Evolutionary conservation across 2,329 filamentous ascomycete species (phyloP).

Genomic region (Aspergillus tamarii): DNA sequence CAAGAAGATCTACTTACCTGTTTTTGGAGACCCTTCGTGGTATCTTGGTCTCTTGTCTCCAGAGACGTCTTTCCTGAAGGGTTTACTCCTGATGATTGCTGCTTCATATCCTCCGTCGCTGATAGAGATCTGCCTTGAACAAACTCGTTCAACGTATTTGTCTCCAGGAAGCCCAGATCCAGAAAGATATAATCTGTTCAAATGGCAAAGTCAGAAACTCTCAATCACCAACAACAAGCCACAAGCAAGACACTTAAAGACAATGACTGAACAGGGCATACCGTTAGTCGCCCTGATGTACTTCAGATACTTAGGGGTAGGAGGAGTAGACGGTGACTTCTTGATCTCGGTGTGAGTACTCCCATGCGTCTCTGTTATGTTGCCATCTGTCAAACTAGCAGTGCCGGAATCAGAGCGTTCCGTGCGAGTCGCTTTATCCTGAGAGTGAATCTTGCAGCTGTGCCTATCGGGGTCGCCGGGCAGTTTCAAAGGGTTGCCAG

Average conservation of each 20-base stretch:
- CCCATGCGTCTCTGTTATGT: not conserved
- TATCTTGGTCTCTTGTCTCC: not conserved
- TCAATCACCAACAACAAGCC: not conserved
- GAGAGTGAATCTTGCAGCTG: conserved; percentile 10
- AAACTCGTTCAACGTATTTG: not conserved
- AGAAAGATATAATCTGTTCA: conserved; percentile 18
- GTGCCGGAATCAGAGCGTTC: conserved; percentile 7
- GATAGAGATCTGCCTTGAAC: not conserved
- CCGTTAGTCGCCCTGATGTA: conserved; percentile 15
- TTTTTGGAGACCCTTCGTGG: conserved; percentile 10
- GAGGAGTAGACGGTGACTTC: not conserved
- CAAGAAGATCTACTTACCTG: conserved; percentile 11
- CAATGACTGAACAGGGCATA: not conserved
- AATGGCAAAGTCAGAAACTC: not conserved
- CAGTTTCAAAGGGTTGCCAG: conserved; percentile 3
- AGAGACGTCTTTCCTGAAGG: not conserved
- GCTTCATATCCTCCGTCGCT: not conserved
- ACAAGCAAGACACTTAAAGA: too few relatives aligned
- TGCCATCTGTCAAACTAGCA: conserved; percentile 4
- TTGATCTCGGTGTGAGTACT: conserved; percentile 4
- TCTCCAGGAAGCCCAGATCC: conserved; percentile 14
- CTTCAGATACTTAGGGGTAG: conserved; percentile 9
- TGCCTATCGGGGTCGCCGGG: not conserved
- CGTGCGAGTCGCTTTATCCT: not conserved
- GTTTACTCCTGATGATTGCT: not conserved